These are phyloP conservation scores for Platanus orientalis DNA, from an alignment of 164 flowering plant genomes.

Conservation along the genomic window DNA sequence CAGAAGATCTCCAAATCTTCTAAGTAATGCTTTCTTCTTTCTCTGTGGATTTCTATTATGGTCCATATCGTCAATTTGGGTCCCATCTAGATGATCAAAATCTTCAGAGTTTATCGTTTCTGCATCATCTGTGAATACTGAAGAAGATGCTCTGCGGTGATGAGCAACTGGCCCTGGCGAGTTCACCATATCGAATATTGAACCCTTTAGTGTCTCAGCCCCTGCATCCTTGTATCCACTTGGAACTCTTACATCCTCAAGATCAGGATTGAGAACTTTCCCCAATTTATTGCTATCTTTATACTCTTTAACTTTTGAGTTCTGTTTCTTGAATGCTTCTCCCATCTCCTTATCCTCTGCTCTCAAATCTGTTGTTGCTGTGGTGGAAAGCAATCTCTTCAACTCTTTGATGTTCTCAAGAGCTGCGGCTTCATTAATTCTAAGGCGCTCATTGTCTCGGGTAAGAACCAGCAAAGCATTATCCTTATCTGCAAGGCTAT, in stretches of 20 bases:
- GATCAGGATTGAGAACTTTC: conserved; percentile 28
- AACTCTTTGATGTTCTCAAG: conserved; percentile 49
- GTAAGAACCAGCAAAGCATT: conserved; percentile 33
- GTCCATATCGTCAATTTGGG: conserved; percentile 39
- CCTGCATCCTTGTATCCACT: conserved; percentile 3
- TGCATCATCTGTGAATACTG: conserved; percentile 26
- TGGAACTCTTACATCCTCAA: conserved; percentile 16
- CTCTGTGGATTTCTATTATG: conserved; percentile 31
- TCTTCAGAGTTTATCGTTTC: conserved; percentile 31
- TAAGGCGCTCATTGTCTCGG: conserved; percentile 47
- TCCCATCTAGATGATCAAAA: conserved; percentile 35
- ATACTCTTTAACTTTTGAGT: conserved; percentile 11
- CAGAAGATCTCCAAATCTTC: conserved; percentile 58
- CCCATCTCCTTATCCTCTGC: conserved; percentile 19
- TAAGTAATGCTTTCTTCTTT: conserved; percentile 52
- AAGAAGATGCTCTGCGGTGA: conserved; percentile 30
- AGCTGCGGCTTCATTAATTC: conserved; percentile 45
- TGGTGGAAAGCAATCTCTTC: conserved; percentile 33
- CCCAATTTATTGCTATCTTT: conserved; percentile 20
- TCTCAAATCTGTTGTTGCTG: conserved; percentile 17
- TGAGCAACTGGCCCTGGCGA: conserved; percentile 3
- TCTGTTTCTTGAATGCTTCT: conserved; percentile 10
- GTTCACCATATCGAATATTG: too few species aligned
- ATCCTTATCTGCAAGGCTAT: conserved; percentile 54
- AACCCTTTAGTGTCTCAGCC: conserved; percentile 18